These are phyloP conservation scores for Blepharisma japonicum DNA, from an alignment of 73 alveolate species.

Conservation along the genomic window DNA sequence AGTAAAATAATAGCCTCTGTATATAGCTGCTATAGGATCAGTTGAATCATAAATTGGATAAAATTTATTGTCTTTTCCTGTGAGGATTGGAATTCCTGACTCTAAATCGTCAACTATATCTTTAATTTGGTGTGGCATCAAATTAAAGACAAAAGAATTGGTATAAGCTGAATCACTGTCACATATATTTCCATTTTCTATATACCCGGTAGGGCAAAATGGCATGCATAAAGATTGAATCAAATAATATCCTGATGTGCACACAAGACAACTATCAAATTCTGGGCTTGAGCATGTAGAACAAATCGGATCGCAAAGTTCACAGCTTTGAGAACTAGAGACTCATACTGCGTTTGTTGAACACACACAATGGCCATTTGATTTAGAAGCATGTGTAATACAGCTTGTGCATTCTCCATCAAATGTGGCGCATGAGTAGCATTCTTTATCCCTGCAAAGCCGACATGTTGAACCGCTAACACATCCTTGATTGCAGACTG, in stretches of 20 bases:
- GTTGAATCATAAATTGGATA: slow-evolving; percentile 4
- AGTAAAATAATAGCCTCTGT: slow-evolving; percentile 25
- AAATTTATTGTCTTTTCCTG: not conserved
- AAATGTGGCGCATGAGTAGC: slow-evolving; percentile 4
- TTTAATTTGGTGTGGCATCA: not conserved
- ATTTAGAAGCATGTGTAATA: not conserved
- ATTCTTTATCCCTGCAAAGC: not conserved
- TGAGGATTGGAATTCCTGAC: not conserved
- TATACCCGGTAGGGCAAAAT: slow-evolving; percentile 21
- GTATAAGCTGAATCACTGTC: not conserved
- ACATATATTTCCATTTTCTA: not conserved
- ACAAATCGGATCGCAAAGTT: not conserved
- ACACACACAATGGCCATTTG: not conserved
- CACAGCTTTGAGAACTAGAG: not conserved
- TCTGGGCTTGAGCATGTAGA: not conserved
- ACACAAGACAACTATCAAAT: not conserved
- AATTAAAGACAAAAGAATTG: not conserved
- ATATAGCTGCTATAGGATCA: not conserved
- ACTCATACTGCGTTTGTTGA: not conserved
- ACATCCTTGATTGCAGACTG: not conserved
- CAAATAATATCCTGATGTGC: not conserved
- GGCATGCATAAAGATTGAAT: not conserved
- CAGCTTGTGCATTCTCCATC: slow-evolving; percentile 10
- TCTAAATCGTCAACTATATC: not conserved
- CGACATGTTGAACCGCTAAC: not conserved